phyloP scores from a whole-genome alignment of 2,329 filamentous ascomycete species.

The Ceratocystis albifundus region DNA sequence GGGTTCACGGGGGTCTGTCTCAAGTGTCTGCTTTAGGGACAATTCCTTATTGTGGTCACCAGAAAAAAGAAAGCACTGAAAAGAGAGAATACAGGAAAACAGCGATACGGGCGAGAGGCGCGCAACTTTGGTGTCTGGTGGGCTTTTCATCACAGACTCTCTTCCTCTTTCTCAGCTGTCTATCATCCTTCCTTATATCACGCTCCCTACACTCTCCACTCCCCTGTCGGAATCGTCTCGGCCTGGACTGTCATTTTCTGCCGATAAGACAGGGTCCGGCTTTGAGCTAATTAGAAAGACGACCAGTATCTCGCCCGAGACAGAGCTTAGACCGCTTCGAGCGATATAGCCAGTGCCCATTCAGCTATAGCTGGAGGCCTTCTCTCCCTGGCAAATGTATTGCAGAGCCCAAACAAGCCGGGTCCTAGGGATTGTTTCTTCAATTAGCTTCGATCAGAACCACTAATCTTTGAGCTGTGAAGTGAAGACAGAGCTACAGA shows the following conservation, averaged over 20 bases:
- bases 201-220: not conserved
- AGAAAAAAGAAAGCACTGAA: not conserved
- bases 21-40: conserved; percentile 2
- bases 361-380: not conserved
- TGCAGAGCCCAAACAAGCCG: not conserved
- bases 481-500: too few species aligned
- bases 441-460: too few species aligned
- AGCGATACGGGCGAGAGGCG: not conserved
- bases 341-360: not conserved
- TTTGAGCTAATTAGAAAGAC: not conserved
- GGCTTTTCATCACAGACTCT: not conserved
- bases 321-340: not conserved
- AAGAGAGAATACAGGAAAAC: not conserved
- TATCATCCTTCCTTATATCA: not conserved
- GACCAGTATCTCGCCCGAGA: not conserved
- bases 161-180: not conserved
- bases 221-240: not conserved
- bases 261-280: conserved; percentile 5
- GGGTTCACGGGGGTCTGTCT: not conserved
- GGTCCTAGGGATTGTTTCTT: not conserved
- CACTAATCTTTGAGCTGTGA: too few species aligned
- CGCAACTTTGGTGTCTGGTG: too few species aligned
- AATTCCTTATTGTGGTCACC: not conserved
- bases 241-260: conserved; percentile 5
- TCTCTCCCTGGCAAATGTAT: not conserved